phyloP scores from a whole-genome alignment of 2,329 filamentous ascomycete species.

The Talaromyces sp. region DNA sequence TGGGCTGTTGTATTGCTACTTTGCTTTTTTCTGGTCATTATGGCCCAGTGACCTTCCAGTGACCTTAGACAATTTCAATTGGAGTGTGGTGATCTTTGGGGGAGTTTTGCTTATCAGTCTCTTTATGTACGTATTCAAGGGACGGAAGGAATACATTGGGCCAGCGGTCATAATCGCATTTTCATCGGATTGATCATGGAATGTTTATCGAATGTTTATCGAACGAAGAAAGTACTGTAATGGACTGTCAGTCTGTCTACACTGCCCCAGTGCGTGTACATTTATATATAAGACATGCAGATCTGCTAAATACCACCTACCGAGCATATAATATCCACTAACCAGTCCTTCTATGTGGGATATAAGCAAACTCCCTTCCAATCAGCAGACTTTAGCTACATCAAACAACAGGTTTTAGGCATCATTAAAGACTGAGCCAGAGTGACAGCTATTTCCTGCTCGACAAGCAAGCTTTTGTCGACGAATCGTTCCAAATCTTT shows the following conservation, averaged over 20 bases:
- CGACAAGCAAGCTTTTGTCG: neutral
- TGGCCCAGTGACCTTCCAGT: slow-evolving; percentile 44
- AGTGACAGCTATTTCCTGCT: neutral
- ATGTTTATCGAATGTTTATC: neutral
- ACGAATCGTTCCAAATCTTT: too few species aligned
- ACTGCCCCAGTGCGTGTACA: neutral
- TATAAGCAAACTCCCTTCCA: too few species aligned
- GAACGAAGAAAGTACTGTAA: neutral
- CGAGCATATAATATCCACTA: neutral
- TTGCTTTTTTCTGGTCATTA: slow-evolving; percentile 36
- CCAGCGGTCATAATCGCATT: neutral
- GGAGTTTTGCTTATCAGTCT: slow-evolving; percentile 39
- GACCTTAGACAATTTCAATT: slow-evolving; percentile 47
- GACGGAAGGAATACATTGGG: slow-evolving; percentile 16
- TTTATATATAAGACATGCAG: neutral
- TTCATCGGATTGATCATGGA: neutral
- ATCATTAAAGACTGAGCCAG: too few species aligned
- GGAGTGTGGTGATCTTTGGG: slow-evolving; percentile 47
- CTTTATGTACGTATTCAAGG: slow-evolving; percentile 33
- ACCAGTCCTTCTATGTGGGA: too few species aligned
- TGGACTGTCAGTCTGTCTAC: neutral
- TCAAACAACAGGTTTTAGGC: too few species aligned
- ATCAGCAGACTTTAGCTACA: too few species aligned
- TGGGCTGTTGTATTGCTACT: neutral
- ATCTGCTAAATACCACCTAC: neutral